These are phyloP conservation scores for Exophiala oligosperma DNA, from an alignment of 2,329 filamentous ascomycete genomes.

Conservation along the genomic window DNA sequence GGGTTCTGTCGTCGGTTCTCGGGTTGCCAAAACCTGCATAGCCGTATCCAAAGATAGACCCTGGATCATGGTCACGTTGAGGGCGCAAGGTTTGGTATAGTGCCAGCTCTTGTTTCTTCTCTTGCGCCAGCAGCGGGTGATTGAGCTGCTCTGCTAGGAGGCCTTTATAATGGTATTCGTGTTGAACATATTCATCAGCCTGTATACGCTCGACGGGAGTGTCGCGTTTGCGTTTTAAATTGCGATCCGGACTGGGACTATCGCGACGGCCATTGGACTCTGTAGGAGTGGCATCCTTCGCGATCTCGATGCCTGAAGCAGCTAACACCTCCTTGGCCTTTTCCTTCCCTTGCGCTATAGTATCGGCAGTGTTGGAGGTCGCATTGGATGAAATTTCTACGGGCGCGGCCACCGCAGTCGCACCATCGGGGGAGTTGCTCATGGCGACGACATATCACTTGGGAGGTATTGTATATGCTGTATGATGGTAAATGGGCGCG, in stretches of 20 bases:
- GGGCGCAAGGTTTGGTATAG: slow-evolving; percentile 68
- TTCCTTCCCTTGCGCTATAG: slow-evolving; percentile 60
- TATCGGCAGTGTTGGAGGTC: slow-evolving; percentile 34
- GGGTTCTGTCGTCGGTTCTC: slow-evolving; percentile 66
- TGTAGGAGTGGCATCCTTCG: slow-evolving; percentile 34
- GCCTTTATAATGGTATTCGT: slow-evolving; percentile 62
- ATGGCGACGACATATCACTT: slow-evolving; percentile 25
- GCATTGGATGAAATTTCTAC: slow-evolving; percentile 9
- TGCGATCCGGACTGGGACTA: slow-evolving; percentile 33
- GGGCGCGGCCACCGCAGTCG: slow-evolving; percentile 21
- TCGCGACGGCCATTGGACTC: slow-evolving; percentile 33
- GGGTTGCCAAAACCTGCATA: slow-evolving; percentile 90
- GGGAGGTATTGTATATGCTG: not conserved
- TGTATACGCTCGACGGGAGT: slow-evolving; percentile 49
- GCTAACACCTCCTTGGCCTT: slow-evolving; percentile 60
- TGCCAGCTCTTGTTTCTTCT: slow-evolving; percentile 66
- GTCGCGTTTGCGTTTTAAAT: slow-evolving; percentile 49
- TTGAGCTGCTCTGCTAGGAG: slow-evolving; percentile 53
- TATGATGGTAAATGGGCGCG: slow-evolving; percentile 2
- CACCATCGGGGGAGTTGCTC: slow-evolving; percentile 23
- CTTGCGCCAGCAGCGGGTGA: slow-evolving; percentile 58
- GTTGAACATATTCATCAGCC: slow-evolving; percentile 64
- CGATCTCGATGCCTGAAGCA: slow-evolving; percentile 45
- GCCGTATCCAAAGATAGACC: slow-evolving; percentile 65
- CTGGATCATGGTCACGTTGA: slow-evolving; percentile 58